These are phyloP conservation scores for Saccharomycopsis hybrid DNA, from an alignment of 1,139 yeast species.

Conservation along the genomic window DNA sequence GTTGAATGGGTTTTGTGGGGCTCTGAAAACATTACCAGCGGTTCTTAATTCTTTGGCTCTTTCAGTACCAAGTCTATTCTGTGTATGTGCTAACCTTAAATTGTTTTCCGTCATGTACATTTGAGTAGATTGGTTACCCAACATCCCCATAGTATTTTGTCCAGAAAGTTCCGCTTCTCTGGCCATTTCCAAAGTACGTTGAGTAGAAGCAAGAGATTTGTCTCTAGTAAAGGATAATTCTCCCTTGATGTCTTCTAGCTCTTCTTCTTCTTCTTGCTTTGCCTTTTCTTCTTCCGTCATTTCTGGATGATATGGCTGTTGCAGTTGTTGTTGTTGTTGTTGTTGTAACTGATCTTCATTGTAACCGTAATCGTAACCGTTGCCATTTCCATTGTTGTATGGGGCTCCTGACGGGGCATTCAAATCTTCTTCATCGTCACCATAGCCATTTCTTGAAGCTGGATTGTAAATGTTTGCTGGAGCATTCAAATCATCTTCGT, in stretches of 20 bases:
- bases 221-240: slow-evolving; percentile 83
- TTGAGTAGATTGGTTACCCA: slow-evolving; percentile 88
- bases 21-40: slow-evolving; percentile 77
- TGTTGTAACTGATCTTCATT: not conserved
- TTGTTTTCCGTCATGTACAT: slow-evolving; percentile 75
- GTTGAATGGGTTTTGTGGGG: slow-evolving; percentile 83
- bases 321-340: not conserved
- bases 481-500: no score
- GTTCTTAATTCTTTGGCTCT: slow-evolving; percentile 77
- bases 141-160: slow-evolving; percentile 80
- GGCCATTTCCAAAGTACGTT: slow-evolving; percentile 83
- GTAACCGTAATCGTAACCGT: not conserved
- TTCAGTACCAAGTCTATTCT: slow-evolving; percentile 72
- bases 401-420: slow-evolving; percentile 14
- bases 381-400: no score
- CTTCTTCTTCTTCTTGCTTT: slow-evolving; percentile 71
- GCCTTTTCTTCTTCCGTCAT: slow-evolving; percentile 38
- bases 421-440: slow-evolving; percentile 15
- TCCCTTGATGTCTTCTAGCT: slow-evolving; percentile 80
- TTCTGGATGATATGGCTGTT: not conserved
- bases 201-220: slow-evolving; percentile 77
- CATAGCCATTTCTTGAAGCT: no score
- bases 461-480: no score
- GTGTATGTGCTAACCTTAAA: slow-evolving; percentile 71
- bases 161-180: slow-evolving; percentile 91